Evolutionary conservation across 1,284 basidiomycete species (phyloP), one percentile per base, ranked within the genome.

Genomic region (Prillingera fragicola): DNA sequence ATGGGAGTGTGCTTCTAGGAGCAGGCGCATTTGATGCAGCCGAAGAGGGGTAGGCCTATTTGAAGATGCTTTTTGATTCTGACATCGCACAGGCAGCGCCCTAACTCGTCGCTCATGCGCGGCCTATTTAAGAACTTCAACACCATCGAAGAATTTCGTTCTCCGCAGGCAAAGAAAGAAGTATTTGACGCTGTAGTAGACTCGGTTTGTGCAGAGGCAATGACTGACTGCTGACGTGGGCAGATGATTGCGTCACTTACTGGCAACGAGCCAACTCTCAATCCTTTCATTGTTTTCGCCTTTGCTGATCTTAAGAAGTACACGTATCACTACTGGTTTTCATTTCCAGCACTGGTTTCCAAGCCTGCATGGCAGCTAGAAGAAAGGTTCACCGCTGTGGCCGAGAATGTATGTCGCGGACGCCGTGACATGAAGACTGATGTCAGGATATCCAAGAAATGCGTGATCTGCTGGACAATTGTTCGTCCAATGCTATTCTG

Each of bases 231-330:
- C 26, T 34, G 22, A 48, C 18, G 6, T 10, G 5, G 25, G 26
- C 33, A 67, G 65, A 69, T 69, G 24, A 17, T 63, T 2, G 45
- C 46, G 0, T 65, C 65, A 1, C 67, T 66, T 47, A 33, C 50
- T 0, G 45, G 54, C 5, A 43, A 58, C 9, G 18, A 32, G 13
- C 69, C 65, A 0, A 72, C 77, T 0, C 75, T 96, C 37, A 85
- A 80, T 45, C 77, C 78, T 3, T 97, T 97, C 71, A 75, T 96
- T 13, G 75, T 95, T 21, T 84, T 98, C 55, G 89, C 90, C 0
- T 98, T 85, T 60, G 87, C 95, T 1, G 95, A 98, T 69, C 81
- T 98, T 48, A 98, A 98, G 76, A 96, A 94, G 70, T 97, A 94
- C 75, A 85, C 85, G 54, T 97, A 89, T 68, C 91, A 85, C 65